phyloP scores from a whole-genome alignment of 73 alveolate species.

The Tetrahymena borealis region DNA sequence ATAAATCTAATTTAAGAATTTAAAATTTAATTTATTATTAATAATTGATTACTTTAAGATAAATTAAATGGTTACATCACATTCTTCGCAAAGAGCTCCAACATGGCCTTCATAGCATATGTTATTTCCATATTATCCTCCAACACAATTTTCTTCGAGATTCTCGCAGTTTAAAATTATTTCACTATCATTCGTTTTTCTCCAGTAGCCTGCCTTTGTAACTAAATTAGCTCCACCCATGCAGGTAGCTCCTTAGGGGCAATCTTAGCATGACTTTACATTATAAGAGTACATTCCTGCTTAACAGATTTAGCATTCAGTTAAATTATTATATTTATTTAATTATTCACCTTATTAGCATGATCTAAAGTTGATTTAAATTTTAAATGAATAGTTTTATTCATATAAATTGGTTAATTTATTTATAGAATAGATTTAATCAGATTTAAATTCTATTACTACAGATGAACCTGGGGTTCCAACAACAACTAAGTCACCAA shows the following conservation, averaged over 20 bases:
- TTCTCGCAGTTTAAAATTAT: constrained; percentile 9
- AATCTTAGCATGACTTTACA: background rate
- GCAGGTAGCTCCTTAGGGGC: constrained; percentile 39
- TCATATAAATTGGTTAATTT: background rate
- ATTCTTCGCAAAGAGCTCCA: constrained; percentile 37
- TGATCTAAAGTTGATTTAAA: background rate
- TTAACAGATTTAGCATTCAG: constrained; percentile 8
- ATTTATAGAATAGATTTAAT: background rate
- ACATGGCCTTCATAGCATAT: constrained; percentile 21
- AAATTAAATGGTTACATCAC: too few relatives aligned
- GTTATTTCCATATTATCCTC: constrained; percentile 17
- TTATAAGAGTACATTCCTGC: constrained; percentile 3
- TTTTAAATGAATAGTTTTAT: background rate
- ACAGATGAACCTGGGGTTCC: background rate
- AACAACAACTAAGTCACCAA: background rate
- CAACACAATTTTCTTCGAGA: constrained; percentile 5
- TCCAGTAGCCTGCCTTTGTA: constrained; percentile 50
- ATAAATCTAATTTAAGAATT: too few relatives aligned
- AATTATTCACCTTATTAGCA: background rate
- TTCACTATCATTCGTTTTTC: constrained; percentile 27
- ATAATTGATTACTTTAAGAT: too few relatives aligned
- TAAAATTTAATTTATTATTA: too few relatives aligned
- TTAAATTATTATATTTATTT: background rate
- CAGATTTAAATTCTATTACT: background rate
- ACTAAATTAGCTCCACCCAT: constrained; percentile 21